Evolutionary conservation across 1,139 yeast genomes (phyloP).

Genomic region (Sugiyamaella grinbergsii): DNA sequence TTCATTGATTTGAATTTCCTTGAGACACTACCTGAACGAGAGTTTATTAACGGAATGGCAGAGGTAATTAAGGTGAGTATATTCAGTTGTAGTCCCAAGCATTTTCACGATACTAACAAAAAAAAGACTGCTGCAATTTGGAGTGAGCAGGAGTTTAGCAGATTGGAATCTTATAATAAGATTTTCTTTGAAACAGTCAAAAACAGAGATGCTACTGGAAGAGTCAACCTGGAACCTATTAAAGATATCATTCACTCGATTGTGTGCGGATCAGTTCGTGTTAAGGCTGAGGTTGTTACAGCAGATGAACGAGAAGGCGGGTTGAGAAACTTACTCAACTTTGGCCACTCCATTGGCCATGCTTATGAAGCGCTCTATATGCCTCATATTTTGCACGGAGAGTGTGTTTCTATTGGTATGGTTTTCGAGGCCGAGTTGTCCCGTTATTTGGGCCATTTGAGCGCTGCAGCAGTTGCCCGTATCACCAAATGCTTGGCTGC

Average conservation of each 20-base stretch:
- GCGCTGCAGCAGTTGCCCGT: slow-evolving; percentile 94
- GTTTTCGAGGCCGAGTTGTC: slow-evolving; percentile 92
- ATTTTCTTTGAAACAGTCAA: slow-evolving; percentile 64
- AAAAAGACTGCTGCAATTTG: slow-evolving; percentile 87
- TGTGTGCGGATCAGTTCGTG: slow-evolving; percentile 82
- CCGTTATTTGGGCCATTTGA: slow-evolving; percentile 81
- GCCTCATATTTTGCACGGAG: slow-evolving; percentile 96
- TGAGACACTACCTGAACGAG: slow-evolving; percentile 86
- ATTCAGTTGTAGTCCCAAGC: too few relatives aligned
- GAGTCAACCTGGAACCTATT: slow-evolving; percentile 64
- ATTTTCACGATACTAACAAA: slow-evolving; percentile 17
- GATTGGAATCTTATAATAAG: slow-evolving; percentile 77
- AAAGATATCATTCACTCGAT: slow-evolving; percentile 73
- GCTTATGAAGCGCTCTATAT: slow-evolving; percentile 96
- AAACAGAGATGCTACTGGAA: slow-evolving; percentile 46
- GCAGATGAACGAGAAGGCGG: slow-evolving; percentile 96
- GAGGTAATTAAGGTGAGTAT: slow-evolving; percentile 76
- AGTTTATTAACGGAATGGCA: slow-evolving; percentile 97
- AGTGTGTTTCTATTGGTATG: slow-evolving; percentile 95
- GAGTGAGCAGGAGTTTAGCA: slow-evolving; percentile 83
- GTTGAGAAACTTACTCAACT: slow-evolving; percentile 84
- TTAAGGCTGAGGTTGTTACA: slow-evolving; percentile 92
- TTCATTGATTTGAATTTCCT: slow-evolving; percentile 87
- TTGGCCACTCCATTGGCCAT: slow-evolving; percentile 98
- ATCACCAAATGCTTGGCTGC: slow-evolving; percentile 78